Conservation (phyloP, 2,329 filamentous ascomycete species). For the Phialophora macrospora region DNA sequence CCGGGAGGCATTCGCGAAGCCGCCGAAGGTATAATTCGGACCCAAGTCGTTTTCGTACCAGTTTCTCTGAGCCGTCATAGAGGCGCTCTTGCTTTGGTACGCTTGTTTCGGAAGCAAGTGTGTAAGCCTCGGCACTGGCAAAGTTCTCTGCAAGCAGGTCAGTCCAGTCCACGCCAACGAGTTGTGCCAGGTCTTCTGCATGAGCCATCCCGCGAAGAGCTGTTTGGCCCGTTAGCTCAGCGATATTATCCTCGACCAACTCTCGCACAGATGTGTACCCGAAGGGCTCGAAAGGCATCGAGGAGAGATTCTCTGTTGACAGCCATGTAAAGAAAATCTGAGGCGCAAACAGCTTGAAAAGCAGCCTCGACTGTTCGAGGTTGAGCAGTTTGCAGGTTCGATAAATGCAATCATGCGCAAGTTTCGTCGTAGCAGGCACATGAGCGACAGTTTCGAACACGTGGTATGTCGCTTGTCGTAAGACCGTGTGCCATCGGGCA, state of each 20-base stretch:
- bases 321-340: constrained; percentile 94
- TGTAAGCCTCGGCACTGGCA: constrained; percentile 79
- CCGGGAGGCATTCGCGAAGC: constrained; percentile 72
- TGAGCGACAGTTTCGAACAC: constrained; percentile 89
- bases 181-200: constrained; percentile 63
- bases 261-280: constrained; percentile 72
- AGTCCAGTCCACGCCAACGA: constrained; percentile 59
- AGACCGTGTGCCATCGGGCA: constrained; percentile 80
- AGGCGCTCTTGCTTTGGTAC: constrained; percentile 50
- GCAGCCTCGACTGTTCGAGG: constrained; percentile 67
- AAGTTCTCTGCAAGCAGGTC: constrained; percentile 72
- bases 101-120: constrained; percentile 74
- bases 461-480: constrained; percentile 86
- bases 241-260: constrained; percentile 71
- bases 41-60: constrained; percentile 72
- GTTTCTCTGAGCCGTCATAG: constrained; percentile 64
- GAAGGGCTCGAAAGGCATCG: constrained; percentile 85
- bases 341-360: constrained; percentile 84
- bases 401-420: constrained; percentile 74
- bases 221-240: constrained; percentile 78
- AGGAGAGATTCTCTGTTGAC: constrained; percentile 66
- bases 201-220: constrained; percentile 77
- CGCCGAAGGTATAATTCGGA: constrained; percentile 66
- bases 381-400: constrained; percentile 69
- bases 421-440: constrained; percentile 65